Conservation (phyloP, 345 rosid species). For the Gossypioides kirkii region DNA sequence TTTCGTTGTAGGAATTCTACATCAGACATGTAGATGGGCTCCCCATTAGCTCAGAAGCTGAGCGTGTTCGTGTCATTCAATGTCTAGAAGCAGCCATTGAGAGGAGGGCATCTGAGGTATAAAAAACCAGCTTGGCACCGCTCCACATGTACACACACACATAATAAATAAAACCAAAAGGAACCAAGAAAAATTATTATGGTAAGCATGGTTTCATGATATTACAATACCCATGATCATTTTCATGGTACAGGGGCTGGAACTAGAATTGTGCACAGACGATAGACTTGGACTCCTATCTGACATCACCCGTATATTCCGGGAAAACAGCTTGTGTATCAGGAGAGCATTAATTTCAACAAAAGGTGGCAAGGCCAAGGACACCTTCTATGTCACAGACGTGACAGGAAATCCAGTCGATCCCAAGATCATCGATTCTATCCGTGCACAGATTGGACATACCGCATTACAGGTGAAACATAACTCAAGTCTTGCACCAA, state of each 20-base stretch:
- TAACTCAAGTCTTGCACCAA: slow-evolving; percentile 21
- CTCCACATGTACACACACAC: background rate
- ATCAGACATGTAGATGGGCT: slow-evolving; percentile 74
- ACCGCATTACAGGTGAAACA: slow-evolving; percentile 33
- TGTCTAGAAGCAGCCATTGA: slow-evolving; percentile 84
- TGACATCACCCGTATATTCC: slow-evolving; percentile 49
- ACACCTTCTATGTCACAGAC: slow-evolving; percentile 51
- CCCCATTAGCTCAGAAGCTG: slow-evolving; percentile 73
- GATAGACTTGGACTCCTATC: slow-evolving; percentile 56
- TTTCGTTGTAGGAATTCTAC: slow-evolving; percentile 58
- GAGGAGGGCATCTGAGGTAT: slow-evolving; percentile 72
- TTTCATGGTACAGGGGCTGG: slow-evolving; percentile 39
- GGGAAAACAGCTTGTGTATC: slow-evolving; percentile 50
- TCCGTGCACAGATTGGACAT: slow-evolving; percentile 39
- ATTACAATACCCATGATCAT: background rate
- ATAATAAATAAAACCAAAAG: background rate
- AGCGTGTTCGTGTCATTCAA: slow-evolving; percentile 60
- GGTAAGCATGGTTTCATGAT: background rate
- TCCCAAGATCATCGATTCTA: slow-evolving; percentile 35
- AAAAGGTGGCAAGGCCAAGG: slow-evolving; percentile 36
- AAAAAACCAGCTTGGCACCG: background rate
- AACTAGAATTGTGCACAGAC: slow-evolving; percentile 46
- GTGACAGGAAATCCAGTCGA: slow-evolving; percentile 45
- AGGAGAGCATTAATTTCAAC: slow-evolving; percentile 55
- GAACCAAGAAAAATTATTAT: background rate